A percentile compares a stretch with the other conserved stretches of the same genome.
These are phyloP conservation scores for Cystobasidium slooffiae DNA, from an alignment of 1,284 basidiomycete genomes.

Conservation along the genomic window DNA sequence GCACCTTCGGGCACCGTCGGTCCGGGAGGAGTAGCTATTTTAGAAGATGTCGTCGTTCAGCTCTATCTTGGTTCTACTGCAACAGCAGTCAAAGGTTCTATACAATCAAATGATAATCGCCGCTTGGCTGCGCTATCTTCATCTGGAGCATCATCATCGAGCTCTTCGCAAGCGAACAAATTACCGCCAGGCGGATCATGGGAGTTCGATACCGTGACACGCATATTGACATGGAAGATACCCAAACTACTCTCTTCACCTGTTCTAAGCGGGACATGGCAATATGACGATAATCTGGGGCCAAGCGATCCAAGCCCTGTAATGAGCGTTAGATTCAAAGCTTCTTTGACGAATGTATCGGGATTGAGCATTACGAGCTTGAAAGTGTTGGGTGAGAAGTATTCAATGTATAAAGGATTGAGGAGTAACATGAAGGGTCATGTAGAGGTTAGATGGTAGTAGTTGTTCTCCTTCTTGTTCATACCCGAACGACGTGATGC, in stretches of 20 bases:
- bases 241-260: constrained; percentile 28
- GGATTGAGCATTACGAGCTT: constrained; percentile 38
- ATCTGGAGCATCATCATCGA: background rate
- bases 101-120: constrained; percentile 17
- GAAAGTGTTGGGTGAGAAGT: constrained; percentile 28
- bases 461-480: too few species aligned
- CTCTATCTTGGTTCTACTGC: constrained; percentile 33
- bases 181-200: constrained; percentile 39
- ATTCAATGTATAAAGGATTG: constrained; percentile 42
- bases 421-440: constrained; percentile 39
- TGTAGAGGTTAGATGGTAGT: constrained; percentile 43
- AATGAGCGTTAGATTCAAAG: constrained; percentile 32
- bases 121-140: background rate
- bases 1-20: constrained; percentile 12
- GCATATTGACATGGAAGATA: constrained; percentile 36
- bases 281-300: constrained; percentile 19
- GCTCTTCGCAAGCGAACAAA: constrained; percentile 7
- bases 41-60: constrained; percentile 35
- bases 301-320: constrained; percentile 9
- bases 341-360: constrained; percentile 38
- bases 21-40: constrained; percentile 19
- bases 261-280: constrained; percentile 25
- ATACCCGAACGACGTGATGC: background rate
- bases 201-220: constrained; percentile 39
- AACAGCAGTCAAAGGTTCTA: constrained; percentile 32